Evolutionary conservation across 305 asterid species (phyloP), one percentile per base, ranked within the genome.

Genomic region (Fraxinus dipetala): DNA sequence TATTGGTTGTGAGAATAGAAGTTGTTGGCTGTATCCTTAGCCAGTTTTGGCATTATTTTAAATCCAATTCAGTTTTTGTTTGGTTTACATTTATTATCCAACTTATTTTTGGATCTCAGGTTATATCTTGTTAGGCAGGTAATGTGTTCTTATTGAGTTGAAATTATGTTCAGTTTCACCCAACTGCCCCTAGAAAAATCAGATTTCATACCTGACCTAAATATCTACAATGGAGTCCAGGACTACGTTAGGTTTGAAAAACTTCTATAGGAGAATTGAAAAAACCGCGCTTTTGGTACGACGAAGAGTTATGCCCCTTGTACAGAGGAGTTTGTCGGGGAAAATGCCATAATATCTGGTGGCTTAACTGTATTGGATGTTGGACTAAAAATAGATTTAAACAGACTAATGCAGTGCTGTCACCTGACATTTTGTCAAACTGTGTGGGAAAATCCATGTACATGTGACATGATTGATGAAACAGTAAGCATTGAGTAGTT

Each of bases 11-110:
- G 81, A 70, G 34, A 28, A 80, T 8, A 0, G 48, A 79, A 80
- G 84, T 85, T 38, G 84, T 70, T 80, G 59, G 84, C 83, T 85
- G 86, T 72, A 77, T 80, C 84, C 43, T 48, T 72, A 35, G 76
- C 81, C 80, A 28, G 16, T 34, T 38, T 78, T 82, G 78, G 69
- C 6, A 7, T 16, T 16, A 35, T 65, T 69, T 72, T 18, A 16
- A 48, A 67, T 5, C 74, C 48, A 75, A 34, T 7, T 36, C 43
- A 36, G 11, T 36, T 36, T 36, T 36, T 36, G 43, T 36, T 36
- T 36, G 43, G 43, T 36, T 35, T 35, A 35, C 40, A 35, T 35
- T 35, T 35, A 35, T 35, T 7, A 36, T 7, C 43, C 11, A 7
- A 36, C 43, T 36, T 6, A 7, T 7, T 36, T 36, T 36, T 0